Conservation (phyloP, 2,329 filamentous ascomycete genomes). For the Hypoxylon sp. region DNA sequence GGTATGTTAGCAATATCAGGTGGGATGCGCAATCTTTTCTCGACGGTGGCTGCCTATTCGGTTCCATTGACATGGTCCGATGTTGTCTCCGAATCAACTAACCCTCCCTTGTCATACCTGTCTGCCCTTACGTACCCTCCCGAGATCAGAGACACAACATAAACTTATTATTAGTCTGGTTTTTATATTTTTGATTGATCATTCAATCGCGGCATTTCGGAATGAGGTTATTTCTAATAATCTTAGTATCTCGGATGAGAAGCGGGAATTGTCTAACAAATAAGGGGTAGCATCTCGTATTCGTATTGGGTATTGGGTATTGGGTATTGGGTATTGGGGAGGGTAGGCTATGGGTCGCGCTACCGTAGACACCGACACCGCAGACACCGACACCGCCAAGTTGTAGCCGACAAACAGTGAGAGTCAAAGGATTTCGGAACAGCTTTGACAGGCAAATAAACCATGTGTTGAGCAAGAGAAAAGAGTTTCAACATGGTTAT, state of each 20-base stretch:
- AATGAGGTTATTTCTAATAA: neutral
- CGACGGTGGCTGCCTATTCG: too few relatives aligned
- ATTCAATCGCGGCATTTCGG: neutral
- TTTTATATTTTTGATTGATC: neutral
- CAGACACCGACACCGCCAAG: neutral
- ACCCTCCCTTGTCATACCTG: neutral
- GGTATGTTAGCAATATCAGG: too few relatives aligned
- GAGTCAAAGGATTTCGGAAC: neutral
- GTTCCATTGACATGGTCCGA: neutral
- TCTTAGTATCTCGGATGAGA: neutral
- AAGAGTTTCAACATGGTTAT: constrained; percentile 18
- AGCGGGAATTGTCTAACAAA: neutral
- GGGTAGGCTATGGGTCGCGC: neutral
- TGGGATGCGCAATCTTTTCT: too few relatives aligned
- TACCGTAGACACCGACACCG: too few relatives aligned
- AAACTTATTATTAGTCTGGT: neutral
- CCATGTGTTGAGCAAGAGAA: neutral
- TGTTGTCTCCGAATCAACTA: neutral
- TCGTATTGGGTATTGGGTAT: neutral
- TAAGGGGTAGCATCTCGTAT: neutral
- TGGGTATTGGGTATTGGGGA: too few relatives aligned
- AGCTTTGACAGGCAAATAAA: neutral
- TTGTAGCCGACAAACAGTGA: neutral
- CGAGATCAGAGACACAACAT: neutral
- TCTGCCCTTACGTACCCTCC: neutral